Conservation (phyloP, 768 basidiomycete species). For the Trichaptum fuscoviolaceum region DNA sequence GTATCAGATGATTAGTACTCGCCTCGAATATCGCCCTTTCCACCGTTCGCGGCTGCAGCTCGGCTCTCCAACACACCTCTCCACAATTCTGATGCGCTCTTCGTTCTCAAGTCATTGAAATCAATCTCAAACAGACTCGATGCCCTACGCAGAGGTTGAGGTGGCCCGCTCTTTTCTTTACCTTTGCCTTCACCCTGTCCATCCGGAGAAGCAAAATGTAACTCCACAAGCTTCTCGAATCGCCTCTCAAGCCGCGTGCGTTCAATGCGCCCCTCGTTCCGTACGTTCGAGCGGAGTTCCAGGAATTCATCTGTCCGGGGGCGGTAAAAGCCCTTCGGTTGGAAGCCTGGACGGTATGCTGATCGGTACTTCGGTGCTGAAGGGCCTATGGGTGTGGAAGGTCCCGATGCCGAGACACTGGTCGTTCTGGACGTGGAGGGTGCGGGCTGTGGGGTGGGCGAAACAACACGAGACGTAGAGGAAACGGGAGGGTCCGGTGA, state of each 20-base stretch:
- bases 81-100: slow-evolving; percentile 69
- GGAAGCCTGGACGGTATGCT: slow-evolving; percentile 85
- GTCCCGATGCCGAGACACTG: not conserved
- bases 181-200: slow-evolving; percentile 21
- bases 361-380: slow-evolving; percentile 30
- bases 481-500: not conserved
- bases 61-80: slow-evolving; percentile 49
- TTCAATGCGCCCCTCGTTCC: slow-evolving; percentile 59
- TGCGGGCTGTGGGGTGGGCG: not conserved
- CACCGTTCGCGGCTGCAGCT: slow-evolving; percentile 33
- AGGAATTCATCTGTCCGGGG: slow-evolving; percentile 81
- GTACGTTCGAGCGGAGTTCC: slow-evolving; percentile 32
- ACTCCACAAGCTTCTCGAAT: slow-evolving; percentile 77
- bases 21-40: slow-evolving; percentile 71
- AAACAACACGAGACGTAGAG: not conserved
- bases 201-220: slow-evolving; percentile 52
- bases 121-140: slow-evolving; percentile 77
- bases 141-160: slow-evolving; percentile 33
- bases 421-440: slow-evolving; percentile 8
- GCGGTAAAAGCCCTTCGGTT: slow-evolving; percentile 81
- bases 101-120: slow-evolving; percentile 45
- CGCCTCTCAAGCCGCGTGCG: slow-evolving; percentile 80
- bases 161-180: slow-evolving; percentile 13
- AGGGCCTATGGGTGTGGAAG: slow-evolving; percentile 15
- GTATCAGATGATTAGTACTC: slow-evolving; percentile 10